A percentile compares a stretch with the other conserved stretches of the same genome.
phyloP scores from a whole-genome alignment of 1,284 basidiomycete genomes.

The Cutaneotrichosporon cavernicola region DNA sequence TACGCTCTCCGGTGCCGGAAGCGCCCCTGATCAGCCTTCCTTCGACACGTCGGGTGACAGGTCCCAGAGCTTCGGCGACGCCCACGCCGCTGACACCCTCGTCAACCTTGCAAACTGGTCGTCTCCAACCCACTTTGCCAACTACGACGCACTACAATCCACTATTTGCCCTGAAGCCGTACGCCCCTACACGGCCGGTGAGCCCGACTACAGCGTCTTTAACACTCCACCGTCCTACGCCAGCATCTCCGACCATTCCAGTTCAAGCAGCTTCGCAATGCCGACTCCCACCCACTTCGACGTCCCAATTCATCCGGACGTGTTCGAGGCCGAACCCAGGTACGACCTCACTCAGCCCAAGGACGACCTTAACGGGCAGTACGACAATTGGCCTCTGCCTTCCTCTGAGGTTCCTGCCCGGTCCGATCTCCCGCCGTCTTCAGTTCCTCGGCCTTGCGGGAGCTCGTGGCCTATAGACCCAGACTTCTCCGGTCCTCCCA shows the following conservation, averaged over 20 bases:
- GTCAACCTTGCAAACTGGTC: slow-evolving; percentile 3
- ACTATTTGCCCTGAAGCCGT: slow-evolving; percentile 7
- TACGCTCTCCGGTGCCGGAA: neutral
- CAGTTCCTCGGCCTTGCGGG: neutral
- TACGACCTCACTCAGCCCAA: neutral
- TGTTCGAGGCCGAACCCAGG: neutral
- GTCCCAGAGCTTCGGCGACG: neutral
- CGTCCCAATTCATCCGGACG: neutral
- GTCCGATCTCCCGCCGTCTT: neutral
- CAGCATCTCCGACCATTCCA: neutral
- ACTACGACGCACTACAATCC: neutral
- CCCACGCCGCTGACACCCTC: slow-evolving; percentile 1
- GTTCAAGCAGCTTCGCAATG: neutral
- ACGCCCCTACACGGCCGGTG: neutral
- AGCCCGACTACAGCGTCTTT: neutral
- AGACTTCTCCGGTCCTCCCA: neutral
- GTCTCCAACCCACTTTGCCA: neutral
- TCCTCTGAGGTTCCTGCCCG: neutral
- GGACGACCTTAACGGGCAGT: neutral
- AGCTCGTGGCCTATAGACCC: neutral
- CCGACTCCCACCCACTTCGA: neutral
- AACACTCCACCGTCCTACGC: neutral
- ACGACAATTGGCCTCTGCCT: neutral
- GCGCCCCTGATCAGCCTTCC: neutral
- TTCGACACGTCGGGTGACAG: neutral